Evolutionary conservation across 176 grass and related monocot genomes (phyloP).

Genomic region (Oryza glaberrima): DNA sequence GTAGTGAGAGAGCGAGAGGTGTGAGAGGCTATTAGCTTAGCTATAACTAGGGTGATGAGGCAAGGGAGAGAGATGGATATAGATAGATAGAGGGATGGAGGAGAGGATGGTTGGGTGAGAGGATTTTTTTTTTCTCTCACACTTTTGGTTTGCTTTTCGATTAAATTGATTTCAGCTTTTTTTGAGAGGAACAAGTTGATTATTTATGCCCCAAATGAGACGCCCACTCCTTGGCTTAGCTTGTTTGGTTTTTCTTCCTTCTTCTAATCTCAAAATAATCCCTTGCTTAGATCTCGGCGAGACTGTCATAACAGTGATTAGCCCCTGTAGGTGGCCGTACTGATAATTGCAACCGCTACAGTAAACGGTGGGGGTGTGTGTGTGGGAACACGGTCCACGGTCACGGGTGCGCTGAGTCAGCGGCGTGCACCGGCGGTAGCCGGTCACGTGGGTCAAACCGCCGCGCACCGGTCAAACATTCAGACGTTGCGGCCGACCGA

Average conservation of each 20-base stretch:
- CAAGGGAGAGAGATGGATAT: conserved; percentile 10
- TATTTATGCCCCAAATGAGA: conserved; percentile 40
- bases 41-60: conserved; percentile 43
- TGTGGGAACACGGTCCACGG: conserved; percentile 29
- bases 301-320: neutral
- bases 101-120: conserved; percentile 38
- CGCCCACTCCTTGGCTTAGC: conserved; percentile 35
- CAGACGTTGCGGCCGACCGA: neutral
- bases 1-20: neutral
- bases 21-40: conserved; percentile 23
- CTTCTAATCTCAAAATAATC: conserved; percentile 25
- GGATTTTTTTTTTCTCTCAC: conserved; percentile 27
- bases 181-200: conserved; percentile 49
- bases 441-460: conserved; percentile 40
- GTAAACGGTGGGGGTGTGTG: conserved; percentile 5
- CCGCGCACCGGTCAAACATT: conserved; percentile 47
- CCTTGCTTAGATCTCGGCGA: neutral
- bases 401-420: conserved; percentile 54
- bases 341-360: neutral
- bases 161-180: conserved; percentile 56
- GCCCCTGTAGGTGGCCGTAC: neutral
- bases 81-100: conserved; percentile 29
- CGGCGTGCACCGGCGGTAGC: conserved; percentile 48
- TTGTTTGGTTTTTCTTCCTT: neutral
- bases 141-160: conserved; percentile 31